These are phyloP conservation scores for Cylindrotheca fusiformis DNA, from an alignment of 108 stramenopile genomes.

Conservation along the genomic window DNA sequence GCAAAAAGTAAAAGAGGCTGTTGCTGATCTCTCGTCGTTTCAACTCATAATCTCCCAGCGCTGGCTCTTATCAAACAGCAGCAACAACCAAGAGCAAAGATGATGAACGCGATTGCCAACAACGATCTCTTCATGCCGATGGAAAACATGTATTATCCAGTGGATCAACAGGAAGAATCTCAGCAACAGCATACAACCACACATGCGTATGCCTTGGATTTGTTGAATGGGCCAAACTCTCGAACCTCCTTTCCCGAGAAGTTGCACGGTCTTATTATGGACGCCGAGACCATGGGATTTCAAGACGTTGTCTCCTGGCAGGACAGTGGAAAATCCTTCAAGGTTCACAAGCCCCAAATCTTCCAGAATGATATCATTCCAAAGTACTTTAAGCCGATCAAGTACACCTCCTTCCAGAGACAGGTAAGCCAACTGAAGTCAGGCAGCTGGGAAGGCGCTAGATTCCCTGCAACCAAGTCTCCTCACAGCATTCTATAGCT, in stretches of 20 bases:
- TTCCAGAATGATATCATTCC: constrained; percentile 53
- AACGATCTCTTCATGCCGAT: neutral
- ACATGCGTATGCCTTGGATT: neutral
- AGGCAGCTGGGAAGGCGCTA: too few relatives aligned
- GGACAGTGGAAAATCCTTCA: constrained; percentile 49
- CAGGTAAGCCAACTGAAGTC: too few relatives aligned
- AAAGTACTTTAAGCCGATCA: constrained; percentile 47
- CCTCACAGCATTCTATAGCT: neutral
- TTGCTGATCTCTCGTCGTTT: too few relatives aligned
- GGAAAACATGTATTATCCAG: neutral
- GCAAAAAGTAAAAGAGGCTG: too few relatives aligned
- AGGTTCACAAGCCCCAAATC: constrained; percentile 35
- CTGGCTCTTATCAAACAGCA: too few relatives aligned
- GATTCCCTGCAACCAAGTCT: too few relatives aligned
- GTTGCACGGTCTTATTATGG: constrained; percentile 18
- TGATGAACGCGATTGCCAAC: too few relatives aligned
- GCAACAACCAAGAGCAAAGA: neutral
- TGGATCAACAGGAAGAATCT: neutral
- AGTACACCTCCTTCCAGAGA: constrained; percentile 62
- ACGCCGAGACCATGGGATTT: constrained; percentile 17
- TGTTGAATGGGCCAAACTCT: neutral
- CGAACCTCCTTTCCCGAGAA: constrained; percentile 17
- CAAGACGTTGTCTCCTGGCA: constrained; percentile 22
- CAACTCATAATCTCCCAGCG: too few relatives aligned
- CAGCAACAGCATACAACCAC: neutral